A percentile compares a stretch with the other conserved stretches of the same genome.
These are phyloP conservation scores for Gossypium australe DNA, from an alignment of 345 rosid genomes.

Conservation along the genomic window DNA sequence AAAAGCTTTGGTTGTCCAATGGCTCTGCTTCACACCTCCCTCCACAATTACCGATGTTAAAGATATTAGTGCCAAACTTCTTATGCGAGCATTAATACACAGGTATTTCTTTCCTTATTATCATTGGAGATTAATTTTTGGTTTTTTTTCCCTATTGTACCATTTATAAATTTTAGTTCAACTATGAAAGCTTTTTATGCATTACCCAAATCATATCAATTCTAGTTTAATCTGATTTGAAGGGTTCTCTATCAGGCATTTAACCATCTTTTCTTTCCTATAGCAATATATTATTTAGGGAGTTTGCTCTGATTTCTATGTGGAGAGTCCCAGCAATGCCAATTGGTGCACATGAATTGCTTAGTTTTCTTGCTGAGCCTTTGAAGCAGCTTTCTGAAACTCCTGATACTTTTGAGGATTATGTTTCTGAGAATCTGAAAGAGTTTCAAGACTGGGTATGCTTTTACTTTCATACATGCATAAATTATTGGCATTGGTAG, in stretches of 20 bases:
- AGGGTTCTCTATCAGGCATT: not conserved
- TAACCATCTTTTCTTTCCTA: constrained; percentile 12
- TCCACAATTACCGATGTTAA: constrained; percentile 65
- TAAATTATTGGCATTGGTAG: constrained; percentile 4
- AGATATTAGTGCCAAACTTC: constrained; percentile 64
- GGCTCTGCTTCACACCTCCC: constrained; percentile 98
- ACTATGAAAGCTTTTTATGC: not conserved
- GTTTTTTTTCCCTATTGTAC: not conserved
- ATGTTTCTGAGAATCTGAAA: constrained; percentile 66
- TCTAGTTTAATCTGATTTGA: constrained; percentile 1
- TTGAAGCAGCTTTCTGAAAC: constrained; percentile 85
- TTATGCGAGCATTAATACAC: constrained; percentile 72
- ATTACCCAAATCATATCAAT: not conserved
- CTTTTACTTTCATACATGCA: constrained; percentile 14
- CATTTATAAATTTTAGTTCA: not conserved
- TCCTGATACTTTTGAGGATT: constrained; percentile 50
- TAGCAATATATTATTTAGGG: constrained; percentile 92
- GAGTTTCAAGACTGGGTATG: constrained; percentile 96
- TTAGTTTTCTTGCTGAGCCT: constrained; percentile 96
- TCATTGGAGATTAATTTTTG: not conserved
- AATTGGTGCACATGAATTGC: constrained; percentile 85
- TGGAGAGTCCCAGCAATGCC: constrained; percentile 99
- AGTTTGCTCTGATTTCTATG: constrained; percentile 91
- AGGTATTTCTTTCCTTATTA: constrained; percentile 43
- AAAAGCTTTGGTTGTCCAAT: constrained; percentile 87